Evolutionary conservation across 108 stramenopile species (phyloP).

Genomic region (Nitzschia palea): DNA sequence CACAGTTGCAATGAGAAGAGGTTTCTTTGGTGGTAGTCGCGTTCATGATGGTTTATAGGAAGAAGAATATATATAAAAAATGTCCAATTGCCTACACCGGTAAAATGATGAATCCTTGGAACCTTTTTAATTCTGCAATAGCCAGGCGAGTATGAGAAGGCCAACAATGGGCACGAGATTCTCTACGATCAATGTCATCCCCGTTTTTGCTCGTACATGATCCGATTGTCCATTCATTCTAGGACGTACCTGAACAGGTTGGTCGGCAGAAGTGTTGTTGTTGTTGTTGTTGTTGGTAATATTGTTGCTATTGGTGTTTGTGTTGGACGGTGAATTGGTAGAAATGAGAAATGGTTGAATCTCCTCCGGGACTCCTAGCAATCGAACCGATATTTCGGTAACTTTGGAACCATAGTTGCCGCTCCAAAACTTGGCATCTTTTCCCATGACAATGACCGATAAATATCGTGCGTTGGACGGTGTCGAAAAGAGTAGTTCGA

Average conservation of each 20-base stretch:
- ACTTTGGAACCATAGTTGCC: slow-evolving; percentile 68
- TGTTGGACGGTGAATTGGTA: no score
- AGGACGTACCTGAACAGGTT: no score
- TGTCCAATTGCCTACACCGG: background rate
- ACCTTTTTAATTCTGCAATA: background rate
- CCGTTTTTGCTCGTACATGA: no score
- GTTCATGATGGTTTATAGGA: no score
- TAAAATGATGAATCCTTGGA: background rate
- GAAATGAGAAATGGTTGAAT: no score
- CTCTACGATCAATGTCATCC: background rate
- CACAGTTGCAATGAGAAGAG: no score
- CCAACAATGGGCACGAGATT: background rate
- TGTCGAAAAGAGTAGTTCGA: slow-evolving; percentile 31
- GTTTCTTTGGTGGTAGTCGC: no score
- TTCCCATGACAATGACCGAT: slow-evolving; percentile 46
- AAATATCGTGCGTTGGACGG: slow-evolving; percentile 11
- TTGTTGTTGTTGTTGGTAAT: no score
- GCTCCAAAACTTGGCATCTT: slow-evolving; percentile 59
- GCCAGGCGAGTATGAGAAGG: background rate
- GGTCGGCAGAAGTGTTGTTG: background rate
- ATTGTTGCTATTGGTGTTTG: no score
- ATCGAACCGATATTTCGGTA: slow-evolving; percentile 53
- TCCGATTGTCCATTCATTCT: no score
- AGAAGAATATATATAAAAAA: no score
- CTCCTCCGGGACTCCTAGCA: slow-evolving; percentile 16